Percentiles rank a stretch among this genome's conserved stretches.
These are phyloP conservation scores for Didymellaceae sp. DNA, from an alignment of 2,329 filamentous ascomycete genomes.

Conservation along the genomic window DNA sequence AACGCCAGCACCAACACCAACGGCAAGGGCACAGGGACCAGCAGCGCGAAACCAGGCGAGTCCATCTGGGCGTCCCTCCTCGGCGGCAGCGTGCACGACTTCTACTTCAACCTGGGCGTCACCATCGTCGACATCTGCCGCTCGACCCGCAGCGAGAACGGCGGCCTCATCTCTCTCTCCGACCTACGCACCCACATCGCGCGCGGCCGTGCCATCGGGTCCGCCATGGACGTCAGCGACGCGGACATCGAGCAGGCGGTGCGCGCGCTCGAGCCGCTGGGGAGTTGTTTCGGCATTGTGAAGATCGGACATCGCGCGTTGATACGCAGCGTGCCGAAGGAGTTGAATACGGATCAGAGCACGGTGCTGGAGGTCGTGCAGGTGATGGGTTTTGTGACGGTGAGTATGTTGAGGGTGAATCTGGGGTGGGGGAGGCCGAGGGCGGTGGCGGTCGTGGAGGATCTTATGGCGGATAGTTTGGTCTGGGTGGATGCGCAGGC, in stretches of 20 bases:
- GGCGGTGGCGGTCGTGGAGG: conserved; percentile 88
- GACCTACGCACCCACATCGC: conserved; percentile 81
- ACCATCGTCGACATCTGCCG: conserved; percentile 92
- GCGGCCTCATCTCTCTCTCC: conserved; percentile 82
- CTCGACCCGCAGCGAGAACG: conserved; percentile 86
- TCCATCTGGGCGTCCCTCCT: conserved; percentile 94
- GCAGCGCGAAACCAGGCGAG: conserved; percentile 52
- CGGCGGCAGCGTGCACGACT: conserved; percentile 92
- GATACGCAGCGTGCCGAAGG: conserved; percentile 91
- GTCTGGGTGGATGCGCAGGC: conserved; percentile 92
- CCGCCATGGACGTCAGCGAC: conserved; percentile 79
- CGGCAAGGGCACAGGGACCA: conserved; percentile 13
- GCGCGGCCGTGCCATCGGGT: conserved; percentile 69
- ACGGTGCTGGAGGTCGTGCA: conserved; percentile 91
- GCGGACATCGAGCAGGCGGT: conserved; percentile 93
- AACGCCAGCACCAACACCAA: conserved; percentile 48
- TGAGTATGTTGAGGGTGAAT: conserved; percentile 88
- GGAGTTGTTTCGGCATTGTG: conserved; percentile 84
- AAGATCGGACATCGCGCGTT: conserved; percentile 84
- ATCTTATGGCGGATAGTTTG: conserved; percentile 85
- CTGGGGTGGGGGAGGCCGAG: conserved; percentile 83
- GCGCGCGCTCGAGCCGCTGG: conserved; percentile 82
- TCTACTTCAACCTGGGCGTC: conserved; percentile 98
- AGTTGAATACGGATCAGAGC: conserved; percentile 92
- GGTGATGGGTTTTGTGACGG: conserved; percentile 85